Evolutionary conservation across 2,329 filamentous ascomycete genomes (phyloP).

Genomic region (Bipolaris cookei): DNA sequence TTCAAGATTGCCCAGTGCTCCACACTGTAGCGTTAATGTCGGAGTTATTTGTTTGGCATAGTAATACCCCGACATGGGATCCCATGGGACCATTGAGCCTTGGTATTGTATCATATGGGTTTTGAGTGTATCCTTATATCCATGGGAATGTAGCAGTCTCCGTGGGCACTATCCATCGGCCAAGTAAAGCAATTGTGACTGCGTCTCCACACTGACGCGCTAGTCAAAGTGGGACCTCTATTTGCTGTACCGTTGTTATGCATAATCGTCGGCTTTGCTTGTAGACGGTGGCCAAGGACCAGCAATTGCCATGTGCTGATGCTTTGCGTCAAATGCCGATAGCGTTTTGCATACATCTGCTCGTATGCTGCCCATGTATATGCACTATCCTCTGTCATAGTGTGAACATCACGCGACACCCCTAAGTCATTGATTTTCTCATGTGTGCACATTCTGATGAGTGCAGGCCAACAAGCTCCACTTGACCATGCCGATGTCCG

Average conservation of each 20-base stretch:
- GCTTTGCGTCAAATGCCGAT: not conserved
- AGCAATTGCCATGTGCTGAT: not conserved
- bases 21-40: not conserved
- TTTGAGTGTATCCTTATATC: not conserved
- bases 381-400: not conserved
- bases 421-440: not conserved
- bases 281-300: not conserved
- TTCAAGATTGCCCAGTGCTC: not conserved
- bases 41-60: not conserved
- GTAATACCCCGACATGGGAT: conserved; percentile 1
- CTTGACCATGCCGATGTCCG: conserved; percentile 9
- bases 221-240: not conserved
- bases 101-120: not conserved
- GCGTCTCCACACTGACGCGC: conserved; percentile 7
- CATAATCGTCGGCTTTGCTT: not conserved
- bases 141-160: not conserved
- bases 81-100: not conserved
- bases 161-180: conserved; percentile 1
- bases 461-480: conserved; percentile 5
- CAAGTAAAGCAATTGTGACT: conserved; percentile 1
- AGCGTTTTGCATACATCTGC: not conserved
- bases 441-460: not conserved
- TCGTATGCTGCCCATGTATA: not conserved
- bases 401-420: not conserved
- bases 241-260: not conserved